Percentiles rank a stretch among this genome's conserved stretches.
These are phyloP conservation scores for Sclerospora graminicola DNA, from an alignment of 352 stramenopile genomes.

Conservation along the genomic window DNA sequence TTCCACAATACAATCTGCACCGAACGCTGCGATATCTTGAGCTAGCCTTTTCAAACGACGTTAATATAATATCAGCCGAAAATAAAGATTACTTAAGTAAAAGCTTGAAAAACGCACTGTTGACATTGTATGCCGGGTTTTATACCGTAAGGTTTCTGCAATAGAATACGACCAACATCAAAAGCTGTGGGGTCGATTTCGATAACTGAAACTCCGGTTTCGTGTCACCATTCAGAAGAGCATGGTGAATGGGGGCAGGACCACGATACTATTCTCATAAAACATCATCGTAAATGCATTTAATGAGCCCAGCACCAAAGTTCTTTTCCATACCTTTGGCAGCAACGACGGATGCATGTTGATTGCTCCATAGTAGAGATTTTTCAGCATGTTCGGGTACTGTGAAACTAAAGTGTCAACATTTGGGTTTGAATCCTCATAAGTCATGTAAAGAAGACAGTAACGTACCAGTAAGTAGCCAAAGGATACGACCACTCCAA, in stretches of 20 bases:
- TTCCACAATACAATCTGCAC: conserved; percentile 58
- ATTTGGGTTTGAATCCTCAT: neutral
- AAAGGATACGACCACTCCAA: conserved; percentile 86
- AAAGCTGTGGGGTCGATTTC: conserved; percentile 80
- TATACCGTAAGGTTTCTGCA: conserved; percentile 38
- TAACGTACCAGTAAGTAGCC: conserved; percentile 65
- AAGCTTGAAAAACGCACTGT: conserved; percentile 18
- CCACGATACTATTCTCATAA: conserved; percentile 42
- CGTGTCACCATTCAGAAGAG: conserved; percentile 65
- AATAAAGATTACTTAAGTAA: neutral
- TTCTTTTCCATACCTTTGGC: conserved; percentile 34
- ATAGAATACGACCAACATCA: conserved; percentile 69
- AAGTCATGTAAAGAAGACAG: neutral
- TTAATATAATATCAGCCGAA: neutral
- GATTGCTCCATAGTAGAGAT: conserved; percentile 59
- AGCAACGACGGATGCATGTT: conserved; percentile 86
- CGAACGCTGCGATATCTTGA: conserved; percentile 35
- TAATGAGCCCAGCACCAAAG: neutral
- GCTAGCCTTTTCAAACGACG: conserved; percentile 22
- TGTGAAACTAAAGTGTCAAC: conserved; percentile 14
- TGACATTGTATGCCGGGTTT: conserved; percentile 40
- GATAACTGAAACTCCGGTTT: conserved; percentile 78
- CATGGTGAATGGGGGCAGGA: conserved; percentile 78
- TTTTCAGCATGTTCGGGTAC: conserved; percentile 65
- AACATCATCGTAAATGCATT: neutral